These are phyloP conservation scores for Sherardia arvensis DNA, from an alignment of 257 asterid genomes.

Conservation along the genomic window DNA sequence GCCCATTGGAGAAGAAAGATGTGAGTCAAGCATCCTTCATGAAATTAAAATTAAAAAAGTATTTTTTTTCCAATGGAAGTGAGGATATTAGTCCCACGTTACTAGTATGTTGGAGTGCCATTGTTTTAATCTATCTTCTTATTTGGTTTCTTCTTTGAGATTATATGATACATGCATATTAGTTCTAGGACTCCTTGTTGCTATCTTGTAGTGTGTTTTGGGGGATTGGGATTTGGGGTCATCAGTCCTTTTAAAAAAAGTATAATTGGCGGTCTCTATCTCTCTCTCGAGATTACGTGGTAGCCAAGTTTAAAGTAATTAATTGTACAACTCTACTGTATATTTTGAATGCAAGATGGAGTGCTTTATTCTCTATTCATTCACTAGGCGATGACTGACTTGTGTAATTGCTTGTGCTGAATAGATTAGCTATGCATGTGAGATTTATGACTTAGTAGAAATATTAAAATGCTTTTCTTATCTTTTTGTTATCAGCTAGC, in stretches of 20 bases:
- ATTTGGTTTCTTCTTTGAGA: neutral
- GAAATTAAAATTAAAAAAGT: too few species aligned
- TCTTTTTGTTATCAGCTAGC: slow-evolving; percentile 51
- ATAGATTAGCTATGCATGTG: neutral
- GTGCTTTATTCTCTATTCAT: neutral
- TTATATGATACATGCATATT: neutral
- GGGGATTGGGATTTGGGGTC: neutral
- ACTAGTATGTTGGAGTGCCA: neutral
- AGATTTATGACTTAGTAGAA: neutral
- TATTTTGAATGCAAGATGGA: neutral
- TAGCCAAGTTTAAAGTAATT: neutral
- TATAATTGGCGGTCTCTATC: neutral
- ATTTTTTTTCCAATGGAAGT: too few species aligned
- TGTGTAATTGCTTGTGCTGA: neutral
- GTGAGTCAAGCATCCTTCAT: slow-evolving; percentile 37
- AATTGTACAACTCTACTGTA: neutral
- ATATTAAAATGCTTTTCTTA: neutral
- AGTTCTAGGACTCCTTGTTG: neutral
- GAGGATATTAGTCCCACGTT: neutral
- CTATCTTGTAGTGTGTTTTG: neutral
- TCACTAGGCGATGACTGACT: neutral
- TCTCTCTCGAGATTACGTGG: neutral
- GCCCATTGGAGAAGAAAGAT: slow-evolving; percentile 88
- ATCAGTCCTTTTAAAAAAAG: neutral
- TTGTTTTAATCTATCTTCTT: too few species aligned